A percentile compares a stretch with the other conserved stretches of the same genome.
These are phyloP conservation scores for Phaffomyces opuntiae DNA, from an alignment of 805 yeast genomes.

Conservation along the genomic window DNA sequence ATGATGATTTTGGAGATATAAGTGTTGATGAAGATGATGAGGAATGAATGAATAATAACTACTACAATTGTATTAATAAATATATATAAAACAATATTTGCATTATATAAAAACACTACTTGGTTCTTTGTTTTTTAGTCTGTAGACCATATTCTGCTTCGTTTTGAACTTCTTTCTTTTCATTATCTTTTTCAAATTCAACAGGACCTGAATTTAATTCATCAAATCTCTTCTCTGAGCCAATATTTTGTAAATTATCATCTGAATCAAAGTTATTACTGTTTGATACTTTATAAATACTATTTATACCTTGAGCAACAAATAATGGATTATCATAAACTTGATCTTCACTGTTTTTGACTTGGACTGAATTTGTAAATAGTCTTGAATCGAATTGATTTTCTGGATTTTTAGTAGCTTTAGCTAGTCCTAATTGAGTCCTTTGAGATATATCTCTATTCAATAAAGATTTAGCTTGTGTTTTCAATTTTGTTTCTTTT, in stretches of 20 bases:
- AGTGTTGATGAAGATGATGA: conserved; percentile 8
- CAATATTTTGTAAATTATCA: conserved; percentile 9
- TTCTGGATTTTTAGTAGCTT: conserved; percentile 31
- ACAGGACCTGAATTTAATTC: conserved; percentile 32
- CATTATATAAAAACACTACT: neutral
- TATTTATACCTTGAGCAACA: conserved; percentile 43
- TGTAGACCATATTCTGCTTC: conserved; percentile 21
- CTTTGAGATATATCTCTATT: conserved; percentile 50
- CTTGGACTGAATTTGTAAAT: conserved; percentile 39
- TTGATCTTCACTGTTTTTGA: conserved; percentile 36
- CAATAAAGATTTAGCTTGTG: conserved; percentile 35
- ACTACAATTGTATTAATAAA: too few species aligned
- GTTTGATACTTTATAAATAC: conserved; percentile 37
- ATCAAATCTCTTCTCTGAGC: conserved; percentile 17
- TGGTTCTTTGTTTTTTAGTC: conserved; percentile 13
- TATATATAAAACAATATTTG: too few species aligned
- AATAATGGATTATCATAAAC: conserved; percentile 56
- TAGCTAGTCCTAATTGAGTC: conserved; percentile 44
- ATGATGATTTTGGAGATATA: conserved; percentile 8
- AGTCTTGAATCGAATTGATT: conserved; percentile 53
- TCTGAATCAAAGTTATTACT: conserved; percentile 19
- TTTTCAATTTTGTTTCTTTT: conserved; percentile 35
- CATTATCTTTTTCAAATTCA: conserved; percentile 35
- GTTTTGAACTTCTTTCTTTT: conserved; percentile 5
- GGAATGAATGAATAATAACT: too few species aligned